Base-by-base conservation (phyloP, 768 basidiomycete genomes). In the Leccinum fibrillosum region DNA sequence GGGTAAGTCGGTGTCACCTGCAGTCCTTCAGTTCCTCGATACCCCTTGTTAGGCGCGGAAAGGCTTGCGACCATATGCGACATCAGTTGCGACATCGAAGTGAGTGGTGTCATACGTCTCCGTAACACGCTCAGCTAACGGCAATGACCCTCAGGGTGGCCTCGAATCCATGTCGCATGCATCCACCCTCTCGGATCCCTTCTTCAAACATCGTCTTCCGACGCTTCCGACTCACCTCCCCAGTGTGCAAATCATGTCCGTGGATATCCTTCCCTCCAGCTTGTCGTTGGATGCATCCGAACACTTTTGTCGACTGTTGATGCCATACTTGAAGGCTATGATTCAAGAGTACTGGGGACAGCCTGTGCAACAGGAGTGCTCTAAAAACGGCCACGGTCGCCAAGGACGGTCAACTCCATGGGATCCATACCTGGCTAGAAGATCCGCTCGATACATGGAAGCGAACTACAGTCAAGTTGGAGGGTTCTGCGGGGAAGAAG, bases 231-330 rank as follows among this genome's bases (percentile, higher is more conserved):
- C 71, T 2, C 68, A 82, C 53, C 77, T 85, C 11, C 84, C 84
- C 0, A 74, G 76, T n/a, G 80, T 84, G 39, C 85, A 89, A 54
- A 85, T 96, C 64, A 94, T 94, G 84, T 83, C 90, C 0, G 89
- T 95, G 52, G 94, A 98, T 67, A 98, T 96, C 64, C 82, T 97
- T 4, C 94, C 94, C 0, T 82, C 94, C 0, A 83, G 89, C 56
- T 79, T 98, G 25, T 90, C 94, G 2, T 75, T 84, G 56, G 92
- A 96, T 61, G 88, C 94, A 6, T 92, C 90, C 2, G 66, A 77
- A 23, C 85, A 89, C 58, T 97, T 97, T 72, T 89, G 88, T 9
- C 66, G 72, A 2, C 81, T 77, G 9, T 74, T 95, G 17, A 56
- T 80, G 56, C 88, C 88, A 3, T 94, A 94, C 69, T 70, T 98